phyloP scores from a whole-genome alignment of 1,284 basidiomycete genomes.

The Moniliophthora roreri region DNA sequence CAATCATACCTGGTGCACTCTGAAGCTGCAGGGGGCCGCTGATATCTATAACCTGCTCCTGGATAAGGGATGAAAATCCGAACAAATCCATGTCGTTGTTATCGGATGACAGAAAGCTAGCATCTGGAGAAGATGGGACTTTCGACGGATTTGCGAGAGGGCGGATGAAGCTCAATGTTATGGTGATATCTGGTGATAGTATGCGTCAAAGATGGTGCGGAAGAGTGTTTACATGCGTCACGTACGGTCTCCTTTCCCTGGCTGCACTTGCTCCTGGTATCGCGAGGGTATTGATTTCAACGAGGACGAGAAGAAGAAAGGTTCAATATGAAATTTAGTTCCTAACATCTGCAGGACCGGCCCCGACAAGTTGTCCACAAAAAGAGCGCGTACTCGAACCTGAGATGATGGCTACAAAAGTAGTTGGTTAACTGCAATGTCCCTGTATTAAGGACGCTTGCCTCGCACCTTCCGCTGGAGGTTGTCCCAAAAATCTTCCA shows the following conservation, averaged over 20 bases:
- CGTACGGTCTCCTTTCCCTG: constrained; percentile 41
- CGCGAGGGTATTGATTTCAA: constrained; percentile 50
- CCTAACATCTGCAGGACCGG: constrained; percentile 49
- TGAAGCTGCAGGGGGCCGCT: constrained; percentile 35
- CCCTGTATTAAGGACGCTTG: neutral
- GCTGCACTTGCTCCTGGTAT: constrained; percentile 39
- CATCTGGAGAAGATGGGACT: constrained; percentile 19
- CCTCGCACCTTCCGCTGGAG: neutral
- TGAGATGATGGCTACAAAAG: constrained; percentile 27
- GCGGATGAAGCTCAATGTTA: constrained; percentile 48
- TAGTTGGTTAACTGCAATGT: neutral
- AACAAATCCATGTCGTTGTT: neutral
- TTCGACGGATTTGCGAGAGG: constrained; percentile 28
- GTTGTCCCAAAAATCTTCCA: neutral
- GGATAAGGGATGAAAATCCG: constrained; percentile 12
- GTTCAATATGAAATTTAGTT: constrained; percentile 48
- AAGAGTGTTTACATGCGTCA: neutral
- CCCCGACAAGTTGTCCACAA: constrained; percentile 42
- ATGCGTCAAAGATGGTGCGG: neutral
- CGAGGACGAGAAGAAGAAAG: constrained; percentile 52
- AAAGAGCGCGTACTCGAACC: constrained; percentile 39
- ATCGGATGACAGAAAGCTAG: constrained; percentile 19
- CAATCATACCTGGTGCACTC: constrained; percentile 18
- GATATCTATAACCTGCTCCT: constrained; percentile 38
- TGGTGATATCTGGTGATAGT: constrained; percentile 44